Evolutionary conservation across 192 early-diverging fungal species (phyloP), one percentile per base, ranked within the genome.

Genomic region (Coemansia sp.): DNA sequence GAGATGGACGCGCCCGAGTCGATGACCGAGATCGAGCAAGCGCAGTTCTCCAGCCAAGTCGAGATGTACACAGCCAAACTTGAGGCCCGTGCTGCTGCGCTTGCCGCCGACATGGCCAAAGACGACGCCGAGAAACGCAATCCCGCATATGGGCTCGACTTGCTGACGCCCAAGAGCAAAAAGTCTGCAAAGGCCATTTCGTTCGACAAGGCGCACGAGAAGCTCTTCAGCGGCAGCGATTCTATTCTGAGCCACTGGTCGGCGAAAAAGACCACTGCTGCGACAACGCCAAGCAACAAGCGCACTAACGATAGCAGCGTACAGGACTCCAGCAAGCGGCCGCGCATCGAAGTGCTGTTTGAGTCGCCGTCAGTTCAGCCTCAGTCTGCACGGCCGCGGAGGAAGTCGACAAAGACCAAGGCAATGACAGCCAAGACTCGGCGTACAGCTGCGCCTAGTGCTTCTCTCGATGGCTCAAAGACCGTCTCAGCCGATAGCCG

Each of bases 181-280:
- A 46, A 56, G 24, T 10, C 36, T 11, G 27, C 14, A 27, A 77
- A 82, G 56, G 35, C 70, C 2, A 53, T 67, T 11, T 38, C 59
- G 6, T 82, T 77, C 57, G 68, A 77, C 42, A 62, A 67, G 54
- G 71, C 71, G 11, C 80, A 82, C 45, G 65, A 70, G 14, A 82
- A 68, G 46, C 62, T 82, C 2, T 82, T 82, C 46, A 49, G 57
- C 36, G 29, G 47, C 31, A 59, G 67, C 58, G 80, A 82, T 35
- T 82, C 80, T 17, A 82, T 82, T 40, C 60, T 59, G 15, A 77
- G 53, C 61, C 80, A 82, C 38, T 82, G 80, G 80, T 53, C 80
- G 1, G 70, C 79, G 56, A 74, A 63, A 38, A 74, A 70, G 59
- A 43, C 45, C 2, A 39, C 70, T 42, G 67, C 59, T 0, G 57